Conservation (phyloP, 768 basidiomycete genomes). For the Termitomyces sp. region DNA sequence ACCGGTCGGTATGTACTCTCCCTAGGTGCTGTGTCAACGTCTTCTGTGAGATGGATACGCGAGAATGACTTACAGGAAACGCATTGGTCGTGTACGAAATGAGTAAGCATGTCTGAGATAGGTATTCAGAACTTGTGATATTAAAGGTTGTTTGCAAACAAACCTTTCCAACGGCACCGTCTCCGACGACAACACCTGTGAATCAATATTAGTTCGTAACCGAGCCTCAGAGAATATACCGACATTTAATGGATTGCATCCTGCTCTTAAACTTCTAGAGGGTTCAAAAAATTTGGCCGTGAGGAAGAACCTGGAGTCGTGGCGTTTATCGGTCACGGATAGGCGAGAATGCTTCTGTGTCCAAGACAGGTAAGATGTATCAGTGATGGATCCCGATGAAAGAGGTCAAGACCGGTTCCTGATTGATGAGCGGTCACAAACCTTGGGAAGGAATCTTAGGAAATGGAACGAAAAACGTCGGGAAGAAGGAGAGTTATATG, state of each 20-base stretch:
- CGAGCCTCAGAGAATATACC: slow-evolving; percentile 20
- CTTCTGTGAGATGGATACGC: slow-evolving; percentile 8
- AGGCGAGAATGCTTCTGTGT: slow-evolving; percentile 12
- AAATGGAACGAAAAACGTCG: slow-evolving; percentile 12
- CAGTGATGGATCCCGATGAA: slow-evolving; percentile 3
- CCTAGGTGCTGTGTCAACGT: slow-evolving; percentile 40
- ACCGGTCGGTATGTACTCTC: slow-evolving; percentile 97
- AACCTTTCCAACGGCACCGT: slow-evolving; percentile 98
- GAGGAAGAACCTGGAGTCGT: slow-evolving; percentile 17
- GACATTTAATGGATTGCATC: slow-evolving; percentile 95
- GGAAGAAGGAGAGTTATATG: slow-evolving; percentile 17
- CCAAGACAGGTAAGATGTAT: slow-evolving; percentile 9
- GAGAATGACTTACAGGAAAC: slow-evolving; percentile 68
- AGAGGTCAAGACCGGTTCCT: background rate
- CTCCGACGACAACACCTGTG: slow-evolving; percentile 94
- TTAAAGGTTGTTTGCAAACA: slow-evolving; percentile 22
- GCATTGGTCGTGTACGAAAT: slow-evolving; percentile 99
- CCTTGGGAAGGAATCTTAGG: slow-evolving; percentile 13
- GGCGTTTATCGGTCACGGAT: slow-evolving; percentile 18
- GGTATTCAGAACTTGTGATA: slow-evolving; percentile 17
- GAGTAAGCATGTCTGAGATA: slow-evolving; percentile 86
- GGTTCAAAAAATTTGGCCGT: slow-evolving; percentile 12
- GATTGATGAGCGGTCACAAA: slow-evolving; percentile 8
- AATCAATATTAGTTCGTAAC: slow-evolving; percentile 28
- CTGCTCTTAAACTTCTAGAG: slow-evolving; percentile 24